These are phyloP conservation scores for Ogataea saltuana DNA, from an alignment of 805 yeast species.

Conservation along the genomic window DNA sequence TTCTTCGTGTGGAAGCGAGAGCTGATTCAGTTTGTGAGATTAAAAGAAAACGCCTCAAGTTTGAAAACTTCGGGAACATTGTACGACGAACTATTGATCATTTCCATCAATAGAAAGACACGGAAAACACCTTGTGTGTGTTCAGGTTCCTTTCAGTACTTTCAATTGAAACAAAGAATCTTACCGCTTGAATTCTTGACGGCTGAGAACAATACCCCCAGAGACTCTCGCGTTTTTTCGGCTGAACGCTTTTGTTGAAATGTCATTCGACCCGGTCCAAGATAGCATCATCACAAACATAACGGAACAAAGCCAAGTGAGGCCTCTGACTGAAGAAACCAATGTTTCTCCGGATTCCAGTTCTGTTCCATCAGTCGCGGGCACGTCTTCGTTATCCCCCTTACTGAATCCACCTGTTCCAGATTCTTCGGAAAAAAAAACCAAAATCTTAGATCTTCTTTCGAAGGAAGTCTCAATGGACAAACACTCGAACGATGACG, in stretches of 20 bases:
- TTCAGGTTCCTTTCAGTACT: too few relatives aligned
- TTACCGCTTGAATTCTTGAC: too few relatives aligned
- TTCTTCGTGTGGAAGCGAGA: too few relatives aligned
- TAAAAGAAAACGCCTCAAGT: too few relatives aligned
- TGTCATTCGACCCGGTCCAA: conserved; percentile 34
- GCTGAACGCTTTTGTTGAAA: background rate
- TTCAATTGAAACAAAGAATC: too few relatives aligned
- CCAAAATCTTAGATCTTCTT: conserved; percentile 4
- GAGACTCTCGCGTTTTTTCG: background rate
- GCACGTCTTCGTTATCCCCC: conserved; percentile 3
- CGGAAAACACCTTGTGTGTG: too few relatives aligned
- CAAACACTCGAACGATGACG: background rate
- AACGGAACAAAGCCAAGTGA: conserved; percentile 1
- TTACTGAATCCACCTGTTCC: conserved; percentile 8
- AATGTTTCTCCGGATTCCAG: background rate
- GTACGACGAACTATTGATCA: too few relatives aligned
- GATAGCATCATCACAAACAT: conserved; percentile 22
- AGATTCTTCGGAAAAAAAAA: conserved; percentile 1
- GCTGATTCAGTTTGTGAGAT: too few relatives aligned
- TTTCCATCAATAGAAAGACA: too few relatives aligned
- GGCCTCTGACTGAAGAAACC: background rate
- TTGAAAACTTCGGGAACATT: too few relatives aligned
- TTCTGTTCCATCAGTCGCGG: background rate
- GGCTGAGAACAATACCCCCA: background rate
- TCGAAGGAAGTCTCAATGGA: background rate